These are phyloP conservation scores for Drosera spatulata DNA, from an alignment of 179 eudicot genomes.

Conservation along the genomic window DNA sequence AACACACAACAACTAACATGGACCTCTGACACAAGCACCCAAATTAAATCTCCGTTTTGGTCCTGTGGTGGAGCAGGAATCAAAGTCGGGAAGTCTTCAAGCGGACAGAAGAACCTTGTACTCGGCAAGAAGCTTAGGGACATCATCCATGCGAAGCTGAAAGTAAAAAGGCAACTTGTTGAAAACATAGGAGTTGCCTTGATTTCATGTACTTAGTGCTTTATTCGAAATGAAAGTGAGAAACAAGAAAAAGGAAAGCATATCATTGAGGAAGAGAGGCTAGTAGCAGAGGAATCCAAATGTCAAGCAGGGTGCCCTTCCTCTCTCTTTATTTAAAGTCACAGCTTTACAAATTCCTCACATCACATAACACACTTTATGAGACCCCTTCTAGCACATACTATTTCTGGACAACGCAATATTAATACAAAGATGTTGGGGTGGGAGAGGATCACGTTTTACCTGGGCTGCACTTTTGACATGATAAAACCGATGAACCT, in stretches of 20 bases:
- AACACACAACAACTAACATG: no score
- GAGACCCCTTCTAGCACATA: background rate
- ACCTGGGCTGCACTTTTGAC: slow-evolving; percentile 66
- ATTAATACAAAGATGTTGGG: background rate
- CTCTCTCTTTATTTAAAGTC: no score
- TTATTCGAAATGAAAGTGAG: no score
- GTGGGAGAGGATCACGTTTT: background rate
- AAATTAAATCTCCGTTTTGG: background rate
- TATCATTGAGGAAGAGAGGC: no score
- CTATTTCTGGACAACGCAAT: background rate
- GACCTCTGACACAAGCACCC: no score
- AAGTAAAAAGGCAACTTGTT: background rate
- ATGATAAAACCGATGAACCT: slow-evolving; percentile 51
- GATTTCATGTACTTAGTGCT: no score
- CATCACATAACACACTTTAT: background rate
- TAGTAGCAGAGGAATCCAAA: no score
- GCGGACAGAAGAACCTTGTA: slow-evolving; percentile 30
- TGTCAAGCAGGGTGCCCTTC: no score
- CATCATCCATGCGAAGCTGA: slow-evolving; percentile 64
- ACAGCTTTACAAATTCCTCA: no score
- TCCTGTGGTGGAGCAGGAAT: background rate
- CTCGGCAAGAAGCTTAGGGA: slow-evolving; percentile 41
- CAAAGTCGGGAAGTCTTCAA: slow-evolving; percentile 4
- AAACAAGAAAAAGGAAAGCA: no score
- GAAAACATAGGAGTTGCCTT: no score